A percentile compares a stretch with the other conserved stretches of the same genome.
Conservation (phyloP, 805 yeast genomes). For the Zygotorulaspora sp. region DNA sequence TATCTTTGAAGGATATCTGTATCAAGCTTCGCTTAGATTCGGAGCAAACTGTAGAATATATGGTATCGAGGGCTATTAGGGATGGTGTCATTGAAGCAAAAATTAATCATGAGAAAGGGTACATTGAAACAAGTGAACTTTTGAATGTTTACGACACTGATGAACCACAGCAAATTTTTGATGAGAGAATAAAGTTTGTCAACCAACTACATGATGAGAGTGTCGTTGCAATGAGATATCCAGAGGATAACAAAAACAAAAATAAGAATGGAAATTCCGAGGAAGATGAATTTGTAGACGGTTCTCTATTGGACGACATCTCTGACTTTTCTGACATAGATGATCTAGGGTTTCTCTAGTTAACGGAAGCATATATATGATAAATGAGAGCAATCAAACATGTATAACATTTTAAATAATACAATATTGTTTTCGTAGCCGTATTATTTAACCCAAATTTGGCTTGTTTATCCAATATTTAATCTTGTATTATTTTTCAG, state of each 20-base stretch:
- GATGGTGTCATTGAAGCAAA: slow-evolving; percentile 97
- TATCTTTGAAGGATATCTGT: slow-evolving; percentile 90
- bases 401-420: slow-evolving; percentile 1
- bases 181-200: slow-evolving; percentile 91
- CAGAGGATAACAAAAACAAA: slow-evolving; percentile 39
- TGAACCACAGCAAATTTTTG: slow-evolving; percentile 81
- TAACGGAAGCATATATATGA: neutral
- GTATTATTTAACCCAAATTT: neutral
- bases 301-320: slow-evolving; percentile 27
- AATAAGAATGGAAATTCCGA: slow-evolving; percentile 19
- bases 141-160: slow-evolving; percentile 81
- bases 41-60: slow-evolving; percentile 94
- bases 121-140: slow-evolving; percentile 83
- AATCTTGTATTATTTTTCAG: too few species aligned
- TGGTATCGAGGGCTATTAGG: slow-evolving; percentile 92
- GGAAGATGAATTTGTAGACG: slow-evolving; percentile 21
- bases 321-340: slow-evolving; percentile 36
- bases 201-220: slow-evolving; percentile 85
- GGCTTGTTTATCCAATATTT: too few species aligned
- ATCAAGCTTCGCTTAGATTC: slow-evolving; percentile 85
- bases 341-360: slow-evolving; percentile 28
- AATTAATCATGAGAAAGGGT: slow-evolving; percentile 86
- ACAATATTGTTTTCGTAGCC: neutral
- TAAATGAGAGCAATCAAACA: neutral
- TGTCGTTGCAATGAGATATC: slow-evolving; percentile 93